These are phyloP conservation scores for Blastobotrys ciferrii DNA, from an alignment of 1,139 yeast genomes.

Conservation along the genomic window DNA sequence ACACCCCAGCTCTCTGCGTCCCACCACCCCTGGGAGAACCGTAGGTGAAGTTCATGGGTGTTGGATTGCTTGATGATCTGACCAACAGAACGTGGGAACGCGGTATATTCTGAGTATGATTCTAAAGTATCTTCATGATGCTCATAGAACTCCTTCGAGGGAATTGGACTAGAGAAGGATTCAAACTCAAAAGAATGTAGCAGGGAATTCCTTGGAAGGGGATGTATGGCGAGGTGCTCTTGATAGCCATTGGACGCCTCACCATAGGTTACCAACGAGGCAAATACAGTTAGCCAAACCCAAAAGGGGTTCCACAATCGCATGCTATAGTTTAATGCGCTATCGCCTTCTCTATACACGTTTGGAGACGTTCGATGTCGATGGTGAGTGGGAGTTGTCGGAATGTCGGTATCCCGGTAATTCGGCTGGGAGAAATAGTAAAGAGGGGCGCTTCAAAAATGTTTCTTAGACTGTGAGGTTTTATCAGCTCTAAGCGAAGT, in stretches of 20 bases:
- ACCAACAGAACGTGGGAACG: conserved; percentile 79
- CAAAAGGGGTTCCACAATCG: background rate
- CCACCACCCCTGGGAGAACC: conserved; percentile 97
- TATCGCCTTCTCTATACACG: background rate
- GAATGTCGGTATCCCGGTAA: background rate
- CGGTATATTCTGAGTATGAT: conserved; percentile 54
- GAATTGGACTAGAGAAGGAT: conserved; percentile 50
- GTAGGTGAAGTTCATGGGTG: conserved; percentile 72
- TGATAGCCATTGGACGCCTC: conserved; percentile 37
- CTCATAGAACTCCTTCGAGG: conserved; percentile 32
- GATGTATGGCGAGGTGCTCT: conserved; percentile 61
- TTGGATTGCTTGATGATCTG: conserved; percentile 68
- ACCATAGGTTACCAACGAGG: background rate
- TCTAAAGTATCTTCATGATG: conserved; percentile 19
- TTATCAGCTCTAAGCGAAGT: background rate
- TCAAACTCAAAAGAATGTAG: conserved; percentile 68
- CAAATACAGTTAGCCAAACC: background rate
- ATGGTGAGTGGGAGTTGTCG: background rate
- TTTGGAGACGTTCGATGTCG: no score
- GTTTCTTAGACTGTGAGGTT: no score
- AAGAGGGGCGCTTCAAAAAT: no score
- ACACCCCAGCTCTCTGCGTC: conserved; percentile 86
- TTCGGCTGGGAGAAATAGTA: no score
- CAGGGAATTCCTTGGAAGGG: conserved; percentile 68
- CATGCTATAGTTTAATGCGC: background rate